Percentiles rank a stretch among this genome's conserved stretches.
Conservation (phyloP, 75 land plant species). For the Sequoia sempervirens region DNA sequence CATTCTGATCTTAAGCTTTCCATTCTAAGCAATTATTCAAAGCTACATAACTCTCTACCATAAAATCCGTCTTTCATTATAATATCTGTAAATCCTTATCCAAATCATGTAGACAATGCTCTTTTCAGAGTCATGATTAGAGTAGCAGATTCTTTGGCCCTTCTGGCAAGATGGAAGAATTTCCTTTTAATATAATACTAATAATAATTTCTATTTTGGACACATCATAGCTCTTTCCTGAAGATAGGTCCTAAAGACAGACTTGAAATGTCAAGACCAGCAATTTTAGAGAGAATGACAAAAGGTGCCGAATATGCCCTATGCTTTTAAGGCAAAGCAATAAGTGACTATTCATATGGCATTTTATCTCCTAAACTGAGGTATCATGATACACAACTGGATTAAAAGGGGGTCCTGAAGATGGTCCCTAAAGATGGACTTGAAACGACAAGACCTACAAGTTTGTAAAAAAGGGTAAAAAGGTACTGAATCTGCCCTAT, state of each 20-base stretch:
- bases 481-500: neutral
- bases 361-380: neutral
- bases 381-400: neutral
- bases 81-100: neutral
- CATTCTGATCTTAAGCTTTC: neutral
- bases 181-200: neutral
- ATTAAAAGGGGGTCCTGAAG: neutral
- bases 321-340: neutral
- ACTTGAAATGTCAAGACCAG: neutral
- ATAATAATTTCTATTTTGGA: neutral
- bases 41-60: neutral
- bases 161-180: neutral
- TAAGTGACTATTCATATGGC: neutral
- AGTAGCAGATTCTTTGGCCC: neutral
- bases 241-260: neutral
- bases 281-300: neutral
- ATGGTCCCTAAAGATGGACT: no score
- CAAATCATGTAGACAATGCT: neutral
- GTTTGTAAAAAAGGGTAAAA: neutral
- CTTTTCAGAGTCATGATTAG: neutral
- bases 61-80: neutral
- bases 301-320: neutral
- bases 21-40: neutral
- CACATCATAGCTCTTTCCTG: neutral
- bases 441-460: neutral